Conservation (phyloP, 306 rosid species). For the Corylus heterophylla region DNA sequence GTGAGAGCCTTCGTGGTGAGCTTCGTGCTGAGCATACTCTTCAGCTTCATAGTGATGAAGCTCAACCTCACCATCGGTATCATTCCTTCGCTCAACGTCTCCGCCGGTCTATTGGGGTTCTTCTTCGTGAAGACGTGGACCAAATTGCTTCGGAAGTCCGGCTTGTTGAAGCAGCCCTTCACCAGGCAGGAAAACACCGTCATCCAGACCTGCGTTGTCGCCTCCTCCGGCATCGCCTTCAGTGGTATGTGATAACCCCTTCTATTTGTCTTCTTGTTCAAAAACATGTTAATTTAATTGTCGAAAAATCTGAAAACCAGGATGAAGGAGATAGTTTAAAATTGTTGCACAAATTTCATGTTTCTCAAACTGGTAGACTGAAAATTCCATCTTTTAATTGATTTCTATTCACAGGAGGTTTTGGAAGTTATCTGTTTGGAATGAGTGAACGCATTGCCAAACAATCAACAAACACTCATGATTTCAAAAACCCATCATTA, state of each 20-base stretch:
- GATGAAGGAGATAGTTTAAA: too few relatives aligned
- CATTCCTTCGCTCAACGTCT: constrained; percentile 58
- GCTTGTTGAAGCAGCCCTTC: constrained; percentile 47
- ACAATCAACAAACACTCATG: neutral
- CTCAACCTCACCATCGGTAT: constrained; percentile 59
- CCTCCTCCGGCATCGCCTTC: constrained; percentile 62
- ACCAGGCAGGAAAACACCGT: constrained; percentile 66
- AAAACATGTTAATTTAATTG: too few relatives aligned
- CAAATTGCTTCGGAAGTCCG: constrained; percentile 42
- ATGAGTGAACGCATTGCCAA: neutral
- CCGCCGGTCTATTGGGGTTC: constrained; percentile 56
- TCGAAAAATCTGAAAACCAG: too few relatives aligned
- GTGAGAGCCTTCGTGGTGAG: constrained; percentile 55
- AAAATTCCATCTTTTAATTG: neutral
- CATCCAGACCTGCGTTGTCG: constrained; percentile 62
- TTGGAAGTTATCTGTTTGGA: constrained; percentile 5
- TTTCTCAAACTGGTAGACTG: too few relatives aligned
- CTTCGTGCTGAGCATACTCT: constrained; percentile 39
- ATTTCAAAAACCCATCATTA: constrained; percentile 11
- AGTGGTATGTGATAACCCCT: constrained; percentile 33
- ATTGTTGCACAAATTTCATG: too few relatives aligned
- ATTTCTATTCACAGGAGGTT: constrained; percentile 10
- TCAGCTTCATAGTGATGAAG: constrained; percentile 58
- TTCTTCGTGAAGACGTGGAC: constrained; percentile 57
- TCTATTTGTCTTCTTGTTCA: too few relatives aligned